Evolutionary conservation across 163 green algal species (phyloP), one percentile per base, ranked within the genome.

Genomic region (Chlorella variabilis): DNA sequence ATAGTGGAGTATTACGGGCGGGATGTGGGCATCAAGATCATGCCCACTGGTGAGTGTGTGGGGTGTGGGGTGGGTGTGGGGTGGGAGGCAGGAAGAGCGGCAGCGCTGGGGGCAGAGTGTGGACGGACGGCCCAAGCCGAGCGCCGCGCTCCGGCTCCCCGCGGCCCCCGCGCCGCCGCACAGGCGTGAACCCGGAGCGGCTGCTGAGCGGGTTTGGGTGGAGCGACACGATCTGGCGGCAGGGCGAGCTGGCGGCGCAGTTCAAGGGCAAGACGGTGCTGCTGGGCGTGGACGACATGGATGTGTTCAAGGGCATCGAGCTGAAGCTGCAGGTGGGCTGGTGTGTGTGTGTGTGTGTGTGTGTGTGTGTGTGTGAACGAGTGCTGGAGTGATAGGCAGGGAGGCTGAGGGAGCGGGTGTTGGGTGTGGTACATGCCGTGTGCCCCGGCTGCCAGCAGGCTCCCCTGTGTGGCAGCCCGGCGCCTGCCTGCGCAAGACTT

Each of bases 261-360:
- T 96, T 94, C 68, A 71, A 88, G 78, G 94, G 91, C 25, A 90
- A 93, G 88, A 98, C 87, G 23, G 90, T 97, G 75, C 83, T 97
- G 77, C 83, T 99, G 49, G 97, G 95, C 15, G 90, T 98, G 48
- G 97, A 99, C 83, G 97, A 99, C 89, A 94, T 99, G 89, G 97
- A 99, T 84, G 81, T 95, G 49, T 99, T 99, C 90, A 99, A 99
- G 87, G 97, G 97, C 42, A 98, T 99, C 63, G 97, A 98, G 83
- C 92, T 99, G 5, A 99, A 98, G 90, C 89, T 99, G 78, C 84
- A 80, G 71, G 71, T 73, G 38, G 36, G 38, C 0, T 2, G 29
- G 29, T 31, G 15, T 39, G 59, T 0, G 27, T 3, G 59, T 20
- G 58, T 31, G 33, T 3, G 58, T 9, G 11, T 11, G 15, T 15